Evolutionary conservation across 139 green algal species (phyloP), one percentile per base, ranked within the genome.

Genomic region (Auxenochlorella protothecoides): DNA sequence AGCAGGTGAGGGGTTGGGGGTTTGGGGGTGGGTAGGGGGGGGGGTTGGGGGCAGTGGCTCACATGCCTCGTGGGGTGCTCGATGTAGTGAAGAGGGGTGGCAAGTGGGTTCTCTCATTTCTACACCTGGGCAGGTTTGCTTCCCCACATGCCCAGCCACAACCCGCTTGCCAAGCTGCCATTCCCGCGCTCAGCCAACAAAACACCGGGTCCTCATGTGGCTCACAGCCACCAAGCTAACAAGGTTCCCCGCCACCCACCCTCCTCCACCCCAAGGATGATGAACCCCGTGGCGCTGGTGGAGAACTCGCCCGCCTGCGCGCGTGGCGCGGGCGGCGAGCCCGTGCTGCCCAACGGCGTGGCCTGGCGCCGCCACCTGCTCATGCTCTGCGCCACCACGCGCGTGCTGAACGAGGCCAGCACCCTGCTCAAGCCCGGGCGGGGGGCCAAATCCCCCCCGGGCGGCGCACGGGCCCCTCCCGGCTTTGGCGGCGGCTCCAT

Each of bases 351-450:
- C 59, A 90, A 87, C 72, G 89, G 89, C 61, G 68, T 74, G 63
- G 68, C 83, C 55, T 95, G 89, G 89, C 78, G 79, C 65, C 81
- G 78, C 53, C 76, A 94, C 57, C 79, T 95, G 14, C 79, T 95
- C 54, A 80, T 95, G 59, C 74, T 91, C 14, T 85, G 79, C 73
- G 86, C 91, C 69, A 85, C 86, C 60, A 88, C 80, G 59, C 93
- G 91, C 76, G 80, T 95, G 60, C 79, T 95, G 56, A 75, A 77
- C 59, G 79, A 91, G 53, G 84, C 89, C 11, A 91, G 93, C 65
- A 62, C 59, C 5, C 53, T 87, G 71, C 73, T 91, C 53, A 86
- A 91, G 73, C 76, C 73, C 15, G 72, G 66, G 51, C 51, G 53
- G 7, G 66, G 9, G 6, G 51, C 66, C 7, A 27, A 59, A 27